phyloP scores from a whole-genome alignment of 2,329 filamentous ascomycete genomes.

The Pseudogymnoascus pannorum region DNA sequence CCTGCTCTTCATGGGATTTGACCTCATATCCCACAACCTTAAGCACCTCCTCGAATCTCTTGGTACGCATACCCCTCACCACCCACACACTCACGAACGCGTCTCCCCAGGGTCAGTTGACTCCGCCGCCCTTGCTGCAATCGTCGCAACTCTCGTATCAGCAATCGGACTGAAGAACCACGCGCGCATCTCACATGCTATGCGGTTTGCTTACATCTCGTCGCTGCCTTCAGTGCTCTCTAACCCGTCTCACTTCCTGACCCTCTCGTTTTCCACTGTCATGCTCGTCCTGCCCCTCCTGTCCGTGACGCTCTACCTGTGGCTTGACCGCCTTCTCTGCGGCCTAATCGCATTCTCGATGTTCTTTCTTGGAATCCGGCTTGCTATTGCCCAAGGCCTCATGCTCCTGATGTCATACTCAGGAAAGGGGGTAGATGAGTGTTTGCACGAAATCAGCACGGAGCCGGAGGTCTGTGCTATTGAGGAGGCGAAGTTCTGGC shows the following conservation, averaged over 20 bases:
- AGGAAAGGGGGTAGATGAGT: constrained; percentile 38
- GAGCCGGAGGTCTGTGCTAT: constrained; percentile 70
- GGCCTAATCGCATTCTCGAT: constrained; percentile 77
- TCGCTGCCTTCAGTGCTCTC: constrained; percentile 79
- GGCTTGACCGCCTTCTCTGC: constrained; percentile 77
- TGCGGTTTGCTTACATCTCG: constrained; percentile 77
- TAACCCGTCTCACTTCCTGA: constrained; percentile 93
- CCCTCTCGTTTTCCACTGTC: constrained; percentile 74
- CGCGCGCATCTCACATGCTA: constrained; percentile 81
- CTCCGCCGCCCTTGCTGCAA: constrained; percentile 71
- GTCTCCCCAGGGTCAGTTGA: constrained; percentile 73
- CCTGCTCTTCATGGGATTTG: constrained; percentile 93
- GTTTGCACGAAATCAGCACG: constrained; percentile 77
- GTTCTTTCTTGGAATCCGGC: constrained; percentile 76
- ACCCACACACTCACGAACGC: constrained; percentile 57
- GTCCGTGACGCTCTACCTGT: constrained; percentile 70
- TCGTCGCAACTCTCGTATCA: constrained; percentile 74
- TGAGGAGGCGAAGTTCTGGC: constrained; percentile 94
- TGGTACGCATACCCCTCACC: constrained; percentile 66
- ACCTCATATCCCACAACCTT: constrained; percentile 86
- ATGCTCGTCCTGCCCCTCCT: constrained; percentile 77
- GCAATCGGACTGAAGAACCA: constrained; percentile 86
- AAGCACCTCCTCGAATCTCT: constrained; percentile 79
- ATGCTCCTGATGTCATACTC: constrained; percentile 93
- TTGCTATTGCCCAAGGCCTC: constrained; percentile 78